These are phyloP conservation scores for Flaveria sonorensis DNA, from an alignment of 129 eudicot species.

Conservation along the genomic window DNA sequence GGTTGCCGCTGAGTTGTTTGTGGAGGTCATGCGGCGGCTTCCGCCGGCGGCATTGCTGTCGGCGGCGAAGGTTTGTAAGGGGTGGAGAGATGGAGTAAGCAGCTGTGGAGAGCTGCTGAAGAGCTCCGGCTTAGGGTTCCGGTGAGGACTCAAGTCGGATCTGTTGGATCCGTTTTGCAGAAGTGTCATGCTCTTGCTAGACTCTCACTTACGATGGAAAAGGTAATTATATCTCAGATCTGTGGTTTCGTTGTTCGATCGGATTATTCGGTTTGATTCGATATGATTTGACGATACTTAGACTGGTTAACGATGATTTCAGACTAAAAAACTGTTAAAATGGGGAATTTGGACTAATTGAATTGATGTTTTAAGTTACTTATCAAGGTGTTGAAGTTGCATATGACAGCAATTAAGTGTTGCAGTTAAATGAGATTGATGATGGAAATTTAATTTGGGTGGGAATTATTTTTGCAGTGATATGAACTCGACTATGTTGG, in stretches of 20 bases:
- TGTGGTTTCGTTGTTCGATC: slow-evolving; percentile 25
- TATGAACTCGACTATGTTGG: slow-evolving; percentile 86
- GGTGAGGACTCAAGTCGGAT: slow-evolving; percentile 54
- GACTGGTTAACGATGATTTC: slow-evolving; percentile 3
- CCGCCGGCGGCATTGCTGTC: slow-evolving; percentile 76
- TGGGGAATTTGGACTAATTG: not conserved
- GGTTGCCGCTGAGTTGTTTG: slow-evolving; percentile 51
- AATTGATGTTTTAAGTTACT: not conserved
- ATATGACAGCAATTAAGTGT: not conserved
- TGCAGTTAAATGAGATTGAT: not conserved
- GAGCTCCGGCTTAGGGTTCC: slow-evolving; percentile 85
- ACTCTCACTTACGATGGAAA: slow-evolving; percentile 81
- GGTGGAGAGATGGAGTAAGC: slow-evolving; percentile 73
- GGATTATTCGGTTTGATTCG: not conserved
- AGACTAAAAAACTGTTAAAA: not conserved
- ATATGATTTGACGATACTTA: no score
- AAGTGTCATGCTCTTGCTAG: slow-evolving; percentile 71
- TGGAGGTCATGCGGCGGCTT: slow-evolving; percentile 76
- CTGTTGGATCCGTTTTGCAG: slow-evolving; percentile 74
- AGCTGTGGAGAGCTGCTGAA: slow-evolving; percentile 84
- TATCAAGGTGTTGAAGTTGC: not conserved
- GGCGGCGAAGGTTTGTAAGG: slow-evolving; percentile 81
- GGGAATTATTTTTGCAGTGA: slow-evolving; percentile 62
- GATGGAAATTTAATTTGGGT: slow-evolving; percentile 5
- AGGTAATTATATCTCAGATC: slow-evolving; percentile 55